phyloP scores from a whole-genome alignment of 768 basidiomycete genomes.

The Tylopilus cervinicoccineus region DNA sequence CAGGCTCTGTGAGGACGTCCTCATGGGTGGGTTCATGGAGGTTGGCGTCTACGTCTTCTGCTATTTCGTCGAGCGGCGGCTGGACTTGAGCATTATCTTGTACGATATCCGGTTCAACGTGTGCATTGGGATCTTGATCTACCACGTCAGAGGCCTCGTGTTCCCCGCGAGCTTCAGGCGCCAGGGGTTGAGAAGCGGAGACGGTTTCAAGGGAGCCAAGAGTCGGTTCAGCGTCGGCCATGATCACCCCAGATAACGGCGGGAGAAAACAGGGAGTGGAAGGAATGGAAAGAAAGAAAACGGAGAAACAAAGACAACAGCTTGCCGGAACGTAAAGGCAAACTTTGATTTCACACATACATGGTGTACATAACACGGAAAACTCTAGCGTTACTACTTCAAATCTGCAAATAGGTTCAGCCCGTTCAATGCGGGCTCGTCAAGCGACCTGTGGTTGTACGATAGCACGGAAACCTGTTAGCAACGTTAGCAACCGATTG shows the following conservation, averaged over 20 bases:
- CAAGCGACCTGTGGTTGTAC: slow-evolving; percentile 78
- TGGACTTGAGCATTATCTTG: slow-evolving; percentile 19
- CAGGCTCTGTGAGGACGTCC: slow-evolving; percentile 17
- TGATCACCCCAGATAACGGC: slow-evolving; percentile 26
- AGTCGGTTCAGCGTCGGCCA: slow-evolving; percentile 35
- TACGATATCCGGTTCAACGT: slow-evolving; percentile 15
- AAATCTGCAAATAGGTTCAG: slow-evolving; percentile 62
- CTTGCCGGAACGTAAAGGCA: slow-evolving; percentile 13
- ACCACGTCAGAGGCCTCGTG: slow-evolving; percentile 38
- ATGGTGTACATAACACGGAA: slow-evolving; percentile 24
- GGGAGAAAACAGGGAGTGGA: slow-evolving; percentile 5
- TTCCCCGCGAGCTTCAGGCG: slow-evolving; percentile 30
- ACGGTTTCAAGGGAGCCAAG: slow-evolving; percentile 21
- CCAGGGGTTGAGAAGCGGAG: slow-evolving; percentile 16
- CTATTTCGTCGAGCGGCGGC: slow-evolving; percentile 14
- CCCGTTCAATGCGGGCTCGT: slow-evolving; percentile 73
- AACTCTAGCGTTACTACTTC: slow-evolving; percentile 23
- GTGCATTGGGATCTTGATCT: slow-evolving; percentile 25
- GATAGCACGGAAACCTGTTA: slow-evolving; percentile 69
- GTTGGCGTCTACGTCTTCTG: slow-evolving; percentile 11
- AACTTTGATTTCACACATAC: slow-evolving; percentile 14
- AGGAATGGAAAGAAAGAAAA: slow-evolving; percentile 9
- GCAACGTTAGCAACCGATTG: slow-evolving; percentile 5
- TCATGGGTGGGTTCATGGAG: slow-evolving; percentile 24
- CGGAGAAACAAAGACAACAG: slow-evolving; percentile 4